Evolutionary conservation across 2,329 filamentous ascomycete genomes (phyloP).

Genomic region (Ceratocystis papillata): DNA sequence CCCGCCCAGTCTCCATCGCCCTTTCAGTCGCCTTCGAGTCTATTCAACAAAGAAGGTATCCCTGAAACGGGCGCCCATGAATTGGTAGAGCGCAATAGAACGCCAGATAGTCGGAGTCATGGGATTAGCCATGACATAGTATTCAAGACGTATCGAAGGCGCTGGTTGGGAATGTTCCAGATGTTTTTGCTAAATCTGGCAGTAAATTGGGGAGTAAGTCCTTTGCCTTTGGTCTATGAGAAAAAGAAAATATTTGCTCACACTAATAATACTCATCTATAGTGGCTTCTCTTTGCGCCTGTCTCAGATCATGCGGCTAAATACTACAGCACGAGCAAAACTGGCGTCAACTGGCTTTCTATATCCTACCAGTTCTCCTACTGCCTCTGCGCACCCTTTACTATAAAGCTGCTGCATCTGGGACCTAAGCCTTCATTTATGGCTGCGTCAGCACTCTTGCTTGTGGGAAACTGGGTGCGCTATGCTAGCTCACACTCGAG

Average conservation of each 20-base stretch:
- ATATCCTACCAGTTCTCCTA: slow-evolving; percentile 83
- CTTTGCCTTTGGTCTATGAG: not conserved
- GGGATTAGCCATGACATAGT: slow-evolving; percentile 12
- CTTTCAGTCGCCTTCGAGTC: not conserved
- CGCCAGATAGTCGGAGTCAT: slow-evolving; percentile 16
- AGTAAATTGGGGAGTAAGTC: slow-evolving; percentile 83
- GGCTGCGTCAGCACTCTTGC: slow-evolving; percentile 57
- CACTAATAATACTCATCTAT: slow-evolving; percentile 19
- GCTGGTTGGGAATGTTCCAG: slow-evolving; percentile 80
- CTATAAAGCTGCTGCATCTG: slow-evolving; percentile 66
- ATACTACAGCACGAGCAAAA: slow-evolving; percentile 66
- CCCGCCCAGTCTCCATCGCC: not conserved
- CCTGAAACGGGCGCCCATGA: slow-evolving; percentile 6
- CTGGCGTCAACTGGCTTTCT: slow-evolving; percentile 82
- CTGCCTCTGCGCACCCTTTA: slow-evolving; percentile 56
- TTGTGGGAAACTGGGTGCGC: slow-evolving; percentile 84
- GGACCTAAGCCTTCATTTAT: slow-evolving; percentile 73
- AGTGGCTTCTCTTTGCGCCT: slow-evolving; percentile 90
- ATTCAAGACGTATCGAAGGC: slow-evolving; percentile 58
- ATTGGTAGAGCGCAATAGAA: slow-evolving; percentile 4
- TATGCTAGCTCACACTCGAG: slow-evolving; percentile 54
- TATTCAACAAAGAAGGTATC: slow-evolving; percentile 16
- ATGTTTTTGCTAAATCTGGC: slow-evolving; percentile 82
- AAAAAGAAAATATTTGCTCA: slow-evolving; percentile 14
- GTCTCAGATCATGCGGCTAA: slow-evolving; percentile 61